A percentile compares a stretch with the other conserved stretches of the same genome.
These are phyloP conservation scores for Penicillium sp. DNA, from an alignment of 2,329 filamentous ascomycete species.

Conservation along the genomic window DNA sequence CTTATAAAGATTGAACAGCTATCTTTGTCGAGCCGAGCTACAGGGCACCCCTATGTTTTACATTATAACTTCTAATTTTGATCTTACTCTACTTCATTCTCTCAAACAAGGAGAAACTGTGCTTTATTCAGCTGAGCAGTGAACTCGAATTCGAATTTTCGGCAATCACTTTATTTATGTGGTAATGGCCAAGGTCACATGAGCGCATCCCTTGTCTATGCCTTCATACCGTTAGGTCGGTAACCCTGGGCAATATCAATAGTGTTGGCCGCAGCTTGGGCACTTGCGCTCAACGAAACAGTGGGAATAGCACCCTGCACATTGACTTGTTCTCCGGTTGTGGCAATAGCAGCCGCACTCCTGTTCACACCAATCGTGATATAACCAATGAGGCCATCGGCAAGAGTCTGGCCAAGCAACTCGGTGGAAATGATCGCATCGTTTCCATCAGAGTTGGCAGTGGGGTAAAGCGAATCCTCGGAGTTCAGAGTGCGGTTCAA, in stretches of 20 bases:
- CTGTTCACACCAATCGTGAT: background rate
- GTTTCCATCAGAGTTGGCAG: conserved; percentile 5
- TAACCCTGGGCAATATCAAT: conserved; percentile 2
- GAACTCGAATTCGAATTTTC: background rate
- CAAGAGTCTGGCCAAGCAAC: background rate
- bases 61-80: no score
- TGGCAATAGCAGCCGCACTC: conserved; percentile 4
- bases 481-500: conserved; percentile 3
- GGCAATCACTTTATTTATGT: background rate
- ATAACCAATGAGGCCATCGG: background rate
- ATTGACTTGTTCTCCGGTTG: conserved; percentile 2
- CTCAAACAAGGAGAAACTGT: background rate
- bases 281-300: conserved; percentile 4
- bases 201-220: background rate
- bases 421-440: conserved; percentile 4
- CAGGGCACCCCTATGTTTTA: no score
- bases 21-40: no score
- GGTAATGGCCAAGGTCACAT: background rate
- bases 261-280: conserved; percentile 4
- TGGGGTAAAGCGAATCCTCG: conserved; percentile 2
- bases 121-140: background rate
- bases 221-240: conserved; percentile 4
- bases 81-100: no score
- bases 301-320: conserved; percentile 5
- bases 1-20: conserved; percentile 4